Conservation (phyloP, 495 filamentous ascomycete genomes). For the Aspergillus carlsbadensis region DNA sequence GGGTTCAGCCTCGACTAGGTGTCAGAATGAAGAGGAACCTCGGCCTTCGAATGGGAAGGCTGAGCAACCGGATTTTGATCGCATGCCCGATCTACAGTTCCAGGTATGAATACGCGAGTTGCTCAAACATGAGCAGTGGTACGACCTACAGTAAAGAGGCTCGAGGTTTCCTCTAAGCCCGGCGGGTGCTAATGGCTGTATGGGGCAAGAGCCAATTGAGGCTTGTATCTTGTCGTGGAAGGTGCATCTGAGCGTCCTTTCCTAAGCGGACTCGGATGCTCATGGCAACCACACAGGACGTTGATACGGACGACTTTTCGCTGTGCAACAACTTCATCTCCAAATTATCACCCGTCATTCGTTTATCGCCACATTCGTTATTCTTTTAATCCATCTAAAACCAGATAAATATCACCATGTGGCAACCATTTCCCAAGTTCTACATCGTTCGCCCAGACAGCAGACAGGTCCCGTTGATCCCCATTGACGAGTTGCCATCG, state of each 20-base stretch:
- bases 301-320: neutral
- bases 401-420: conserved; percentile 1
- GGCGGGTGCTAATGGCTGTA: too few relatives aligned
- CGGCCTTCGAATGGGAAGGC: neutral
- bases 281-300: too few relatives aligned
- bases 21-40: neutral
- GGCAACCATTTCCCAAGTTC: conserved; percentile 32
- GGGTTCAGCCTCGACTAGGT: conserved; percentile 8
- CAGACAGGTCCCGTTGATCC: conserved; percentile 29
- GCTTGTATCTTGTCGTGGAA: too few relatives aligned
- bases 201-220: too few relatives aligned
- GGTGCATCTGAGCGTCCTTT: too few relatives aligned
- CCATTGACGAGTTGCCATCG: conserved; percentile 37
- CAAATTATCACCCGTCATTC: neutral
- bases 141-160: neutral
- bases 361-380: conserved; percentile 10
- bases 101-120: too few relatives aligned
- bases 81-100: neutral
- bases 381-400: neutral
- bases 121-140: too few relatives aligned
- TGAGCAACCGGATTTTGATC: neutral
- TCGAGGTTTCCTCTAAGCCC: too few relatives aligned
- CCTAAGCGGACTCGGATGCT: too few relatives aligned
- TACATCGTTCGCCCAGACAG: conserved; percentile 36
- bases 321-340: neutral